Evolutionary conservation across 345 rosid genomes (phyloP), one percentile per base, ranked within the genome.

Genomic region (Carallia brachiata): DNA sequence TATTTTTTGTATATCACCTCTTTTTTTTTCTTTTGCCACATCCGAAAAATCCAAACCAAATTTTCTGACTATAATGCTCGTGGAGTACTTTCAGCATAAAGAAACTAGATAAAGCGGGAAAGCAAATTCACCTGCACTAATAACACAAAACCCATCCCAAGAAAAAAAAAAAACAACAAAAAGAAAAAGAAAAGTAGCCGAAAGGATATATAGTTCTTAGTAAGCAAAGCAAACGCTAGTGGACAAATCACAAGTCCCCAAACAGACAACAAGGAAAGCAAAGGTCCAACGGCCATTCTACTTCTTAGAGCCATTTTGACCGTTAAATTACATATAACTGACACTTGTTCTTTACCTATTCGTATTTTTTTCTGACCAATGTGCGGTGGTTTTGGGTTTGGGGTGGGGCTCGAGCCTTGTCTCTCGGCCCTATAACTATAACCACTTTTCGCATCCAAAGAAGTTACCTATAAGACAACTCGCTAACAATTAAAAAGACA

Each of bases 331-430:
- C 39, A 52, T 37, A 65, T 23, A 72, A 54, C 72, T 75, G 78
- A 67, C 72, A 65, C 52, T 53, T 59, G 53, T 74, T 36, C 67
- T 53, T 57, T 71, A 60, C 71, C 69, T 62, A 58, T 54, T 52
- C 56, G 16, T 44, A 44, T 44, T 12, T 44, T 69, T 78, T 23
- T 23, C 23, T 61, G 75, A 77, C 80, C 61, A 60, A 17, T 18
- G 75, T 64, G 77, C 73, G 50, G 23, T 23, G 23, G 23, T 23
- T 23, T 23, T 23, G 23, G 72, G 73, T 73, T 65, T 68, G 34
- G 34, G 78, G 23, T 23, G 23, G 80, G 73, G 77, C 66, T 77
- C 84, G 82, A 71, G 82, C 77, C 75, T 63, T 73, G 5, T 62
- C 70, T 36, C 71, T 66, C 56, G 65, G 58, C 58, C 69, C 70